These are phyloP conservation scores for Zygoascus sp. DNA, from an alignment of 1,139 yeast genomes.

Conservation along the genomic window DNA sequence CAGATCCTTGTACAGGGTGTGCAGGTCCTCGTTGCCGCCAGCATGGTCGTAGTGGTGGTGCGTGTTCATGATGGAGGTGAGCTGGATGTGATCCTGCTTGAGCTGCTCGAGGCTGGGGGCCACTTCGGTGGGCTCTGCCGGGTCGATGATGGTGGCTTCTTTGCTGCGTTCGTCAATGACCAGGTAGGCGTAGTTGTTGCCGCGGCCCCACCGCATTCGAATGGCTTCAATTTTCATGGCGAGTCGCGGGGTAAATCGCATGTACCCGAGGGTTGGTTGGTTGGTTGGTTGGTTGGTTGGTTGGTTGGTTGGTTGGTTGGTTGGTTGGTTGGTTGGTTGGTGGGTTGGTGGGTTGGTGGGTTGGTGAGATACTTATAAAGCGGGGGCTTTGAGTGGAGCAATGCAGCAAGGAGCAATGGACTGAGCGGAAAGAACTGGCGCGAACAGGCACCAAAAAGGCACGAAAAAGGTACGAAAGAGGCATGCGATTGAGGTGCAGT, in stretches of 20 bases:
- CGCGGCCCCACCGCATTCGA: conserved; percentile 94
- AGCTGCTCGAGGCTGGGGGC: conserved; percentile 39
- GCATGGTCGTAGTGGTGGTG: conserved; percentile 96
- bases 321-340: too few relatives aligned
- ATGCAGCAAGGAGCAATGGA: background rate
- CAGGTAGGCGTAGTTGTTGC: conserved; percentile 85
- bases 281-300: background rate
- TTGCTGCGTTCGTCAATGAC: conserved; percentile 63
- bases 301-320: background rate
- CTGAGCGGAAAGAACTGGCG: background rate
- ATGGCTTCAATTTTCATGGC: conserved; percentile 73
- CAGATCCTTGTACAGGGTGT: conserved; percentile 43
- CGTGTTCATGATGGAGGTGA: conserved; percentile 82
- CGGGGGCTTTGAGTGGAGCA: background rate
- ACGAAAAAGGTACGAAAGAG: too few relatives aligned
- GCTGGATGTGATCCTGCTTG: conserved; percentile 36
- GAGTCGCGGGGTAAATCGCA: conserved; percentile 6
- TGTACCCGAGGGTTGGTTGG: conserved; percentile 4
- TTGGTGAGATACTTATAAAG: background rate
- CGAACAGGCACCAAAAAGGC: too few relatives aligned
- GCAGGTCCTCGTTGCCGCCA: conserved; percentile 66
- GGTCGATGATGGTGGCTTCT: conserved; percentile 82
- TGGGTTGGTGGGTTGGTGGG: background rate
- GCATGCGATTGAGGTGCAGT: too few relatives aligned
- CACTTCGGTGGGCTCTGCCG: conserved; percentile 74